phyloP scores from a whole-genome alignment of 2,329 filamentous ascomycete species.

The Canariomyces notabilis region DNA sequence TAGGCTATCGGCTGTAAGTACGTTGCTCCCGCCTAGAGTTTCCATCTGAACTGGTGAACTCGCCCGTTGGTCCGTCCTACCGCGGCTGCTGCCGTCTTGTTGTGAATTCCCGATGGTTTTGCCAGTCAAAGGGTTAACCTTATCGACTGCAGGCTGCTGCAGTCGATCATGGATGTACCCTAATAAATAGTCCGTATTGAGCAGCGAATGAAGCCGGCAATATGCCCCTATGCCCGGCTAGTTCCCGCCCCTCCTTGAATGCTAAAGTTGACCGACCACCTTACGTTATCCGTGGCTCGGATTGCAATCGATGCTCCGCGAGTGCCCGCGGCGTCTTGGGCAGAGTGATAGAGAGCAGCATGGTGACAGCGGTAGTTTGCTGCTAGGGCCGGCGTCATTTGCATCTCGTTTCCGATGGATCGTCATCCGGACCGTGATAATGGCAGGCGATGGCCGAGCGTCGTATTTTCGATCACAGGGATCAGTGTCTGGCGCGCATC shows the following conservation, averaged over 20 bases:
- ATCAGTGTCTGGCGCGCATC: conserved; percentile 21
- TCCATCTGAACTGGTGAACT: not conserved
- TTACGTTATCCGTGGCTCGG: conserved; percentile 6
- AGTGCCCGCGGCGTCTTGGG: not conserved
- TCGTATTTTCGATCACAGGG: conserved; percentile 24
- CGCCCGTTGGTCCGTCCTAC: not conserved
- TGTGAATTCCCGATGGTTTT: not conserved
- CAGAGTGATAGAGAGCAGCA: conserved; percentile 1
- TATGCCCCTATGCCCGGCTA: too few species aligned
- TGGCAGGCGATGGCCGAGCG: conserved; percentile 17
- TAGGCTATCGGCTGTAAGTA: conserved; percentile 5
- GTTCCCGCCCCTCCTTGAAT: too few species aligned
- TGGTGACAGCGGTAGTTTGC: not conserved
- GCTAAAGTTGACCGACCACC: too few species aligned
- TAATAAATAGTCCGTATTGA: too few species aligned
- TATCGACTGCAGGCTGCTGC: not conserved
- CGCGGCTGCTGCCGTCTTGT: conserved; percentile 3
- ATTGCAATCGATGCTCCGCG: not conserved
- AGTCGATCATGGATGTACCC: too few species aligned
- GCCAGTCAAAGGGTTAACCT: not conserved
- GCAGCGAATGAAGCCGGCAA: too few species aligned
- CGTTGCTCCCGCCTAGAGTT: not conserved
- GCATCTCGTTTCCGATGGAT: conserved; percentile 16
- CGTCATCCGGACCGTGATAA: conserved; percentile 20
- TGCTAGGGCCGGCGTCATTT: conserved; percentile 1